Evolutionary conservation across 2,329 filamentous ascomycete species (phyloP).

Genomic region (Calonectria fujianensis): DNA sequence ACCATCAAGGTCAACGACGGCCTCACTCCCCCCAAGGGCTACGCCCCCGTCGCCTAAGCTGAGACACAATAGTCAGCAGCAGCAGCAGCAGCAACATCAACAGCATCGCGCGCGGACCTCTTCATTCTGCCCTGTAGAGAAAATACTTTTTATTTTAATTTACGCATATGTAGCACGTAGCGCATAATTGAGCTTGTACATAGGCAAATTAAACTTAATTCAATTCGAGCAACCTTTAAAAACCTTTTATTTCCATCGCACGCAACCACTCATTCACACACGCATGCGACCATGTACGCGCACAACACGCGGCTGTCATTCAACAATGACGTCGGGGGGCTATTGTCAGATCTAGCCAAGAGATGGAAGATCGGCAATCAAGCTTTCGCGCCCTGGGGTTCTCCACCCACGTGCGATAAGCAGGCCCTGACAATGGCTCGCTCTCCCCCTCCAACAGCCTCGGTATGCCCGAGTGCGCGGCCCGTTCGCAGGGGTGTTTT

Average conservation of each 20-base stretch:
- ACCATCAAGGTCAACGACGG: conserved; percentile 65
- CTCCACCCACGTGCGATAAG: conserved; percentile 46
- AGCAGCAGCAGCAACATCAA: not conserved
- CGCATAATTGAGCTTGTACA: conserved; percentile 19
- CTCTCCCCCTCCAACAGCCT: not conserved
- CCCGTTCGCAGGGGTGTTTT: conserved; percentile 4
- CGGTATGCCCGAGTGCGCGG: conserved; percentile 3
- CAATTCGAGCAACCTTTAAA: not conserved
- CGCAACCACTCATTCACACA: not conserved
- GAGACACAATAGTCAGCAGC: too few species aligned
- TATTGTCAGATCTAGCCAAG: conserved; percentile 36
- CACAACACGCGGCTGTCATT: not conserved
- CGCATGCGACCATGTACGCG: too few species aligned
- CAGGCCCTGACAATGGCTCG: conserved; percentile 32
- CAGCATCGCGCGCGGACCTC: conserved; percentile 12
- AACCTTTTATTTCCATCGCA: not conserved
- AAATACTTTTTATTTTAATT: conserved; percentile 27
- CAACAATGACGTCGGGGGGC: conserved; percentile 13
- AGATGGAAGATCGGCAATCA: conserved; percentile 40
- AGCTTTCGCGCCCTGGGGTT: conserved; percentile 3
- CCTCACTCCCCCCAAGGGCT: conserved; percentile 64
- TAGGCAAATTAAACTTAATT: conserved; percentile 23
- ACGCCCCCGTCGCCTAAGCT: conserved; percentile 50
- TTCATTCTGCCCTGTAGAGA: not conserved
- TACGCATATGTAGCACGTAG: conserved; percentile 25